Evolutionary conservation across 345 rosid species (phyloP), one percentile per base, ranked within the genome.

Genomic region (Brassica rapa): DNA sequence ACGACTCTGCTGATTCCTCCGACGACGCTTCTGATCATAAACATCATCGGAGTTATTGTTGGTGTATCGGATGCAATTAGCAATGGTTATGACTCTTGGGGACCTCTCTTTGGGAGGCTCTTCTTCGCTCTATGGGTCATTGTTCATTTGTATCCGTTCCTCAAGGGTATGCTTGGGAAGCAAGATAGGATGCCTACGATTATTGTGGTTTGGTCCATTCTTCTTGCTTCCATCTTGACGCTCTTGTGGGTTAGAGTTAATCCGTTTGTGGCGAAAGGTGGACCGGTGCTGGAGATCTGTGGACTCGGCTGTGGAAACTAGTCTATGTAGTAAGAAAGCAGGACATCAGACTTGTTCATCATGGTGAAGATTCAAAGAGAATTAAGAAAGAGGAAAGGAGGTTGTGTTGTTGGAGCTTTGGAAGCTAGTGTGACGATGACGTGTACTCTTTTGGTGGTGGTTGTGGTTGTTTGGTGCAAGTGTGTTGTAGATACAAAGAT

Each of bases 61-160:
- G 98, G 98, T 7, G 46, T 94, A 63, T 90, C 98, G 0, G 96
- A 94, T 39, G 98, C 98, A 11, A 94, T 94, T 72, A 94, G 91
- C 77, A 94, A 94, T 3, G 98, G 98, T 27, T 94, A 94, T 35
- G 97, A 94, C 82, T 92, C 97, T 0, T 93, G 98, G 98, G 97
- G 98, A 12, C 98, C 98, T 0, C 85, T 93, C 39, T 93, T 93
- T n/a, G 97, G 97, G 30, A 88, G 98, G 78, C 87, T 93, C 37
- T 91, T 91, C 75, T 91, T 91, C 1, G 86, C 98, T 61, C 80
- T 91, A n/a, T 93, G 98, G 98, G 98, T 93, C 77, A 92, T 94
- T 51, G 33, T 94, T 73, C 97, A 94, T 63, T 87, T 92, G 16
- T 94, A 94, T 66, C 98, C 97, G 23, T 94, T 94, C 90, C 94